Conservation (phyloP, 2,329 filamentous ascomycete species). For the Trichoderma guizhouense region DNA sequence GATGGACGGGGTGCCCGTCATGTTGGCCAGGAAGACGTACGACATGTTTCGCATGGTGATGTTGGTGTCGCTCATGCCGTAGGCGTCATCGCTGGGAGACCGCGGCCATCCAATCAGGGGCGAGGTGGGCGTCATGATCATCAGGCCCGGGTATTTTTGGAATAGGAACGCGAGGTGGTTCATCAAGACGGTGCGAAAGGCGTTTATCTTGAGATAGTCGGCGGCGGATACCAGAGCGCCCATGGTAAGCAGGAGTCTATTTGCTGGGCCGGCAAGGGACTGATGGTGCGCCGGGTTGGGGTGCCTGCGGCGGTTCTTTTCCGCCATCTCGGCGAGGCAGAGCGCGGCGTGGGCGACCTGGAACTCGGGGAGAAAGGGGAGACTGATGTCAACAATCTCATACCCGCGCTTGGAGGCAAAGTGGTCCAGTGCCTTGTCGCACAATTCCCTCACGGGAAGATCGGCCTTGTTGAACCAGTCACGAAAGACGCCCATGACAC, state of each 20-base stretch:
- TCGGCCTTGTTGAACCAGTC: conserved; percentile 52
- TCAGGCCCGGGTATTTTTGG: conserved; percentile 65
- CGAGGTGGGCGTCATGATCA: conserved; percentile 76
- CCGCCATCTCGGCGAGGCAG: conserved; percentile 69
- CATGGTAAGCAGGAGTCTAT: conserved; percentile 66
- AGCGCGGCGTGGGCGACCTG: conserved; percentile 75
- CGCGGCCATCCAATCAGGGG: conserved; percentile 74
- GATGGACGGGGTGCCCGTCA: conserved; percentile 73
- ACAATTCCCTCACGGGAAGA: conserved; percentile 57
- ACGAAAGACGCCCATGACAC: conserved; percentile 69
- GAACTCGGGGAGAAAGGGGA: conserved; percentile 66
- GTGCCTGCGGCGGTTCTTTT: conserved; percentile 41
- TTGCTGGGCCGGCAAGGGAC: conserved; percentile 59
- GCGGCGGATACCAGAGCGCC: conserved; percentile 60
- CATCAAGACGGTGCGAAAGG: conserved; percentile 75
- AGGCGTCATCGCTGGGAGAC: conserved; percentile 53
- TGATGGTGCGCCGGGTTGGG: conserved; percentile 49
- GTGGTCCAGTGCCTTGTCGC: conserved; percentile 59
- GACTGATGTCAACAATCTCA: conserved; percentile 54
- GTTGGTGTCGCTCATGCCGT: conserved; percentile 74
- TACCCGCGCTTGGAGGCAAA: conserved; percentile 50
- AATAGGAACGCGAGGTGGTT: conserved; percentile 71
- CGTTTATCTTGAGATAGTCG: conserved; percentile 71
- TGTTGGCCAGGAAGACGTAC: conserved; percentile 83
- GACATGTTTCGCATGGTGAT: conserved; percentile 73